Evolutionary conservation across 441 rosid genomes (phyloP).

Genomic region (Corymbia calophylla): DNA sequence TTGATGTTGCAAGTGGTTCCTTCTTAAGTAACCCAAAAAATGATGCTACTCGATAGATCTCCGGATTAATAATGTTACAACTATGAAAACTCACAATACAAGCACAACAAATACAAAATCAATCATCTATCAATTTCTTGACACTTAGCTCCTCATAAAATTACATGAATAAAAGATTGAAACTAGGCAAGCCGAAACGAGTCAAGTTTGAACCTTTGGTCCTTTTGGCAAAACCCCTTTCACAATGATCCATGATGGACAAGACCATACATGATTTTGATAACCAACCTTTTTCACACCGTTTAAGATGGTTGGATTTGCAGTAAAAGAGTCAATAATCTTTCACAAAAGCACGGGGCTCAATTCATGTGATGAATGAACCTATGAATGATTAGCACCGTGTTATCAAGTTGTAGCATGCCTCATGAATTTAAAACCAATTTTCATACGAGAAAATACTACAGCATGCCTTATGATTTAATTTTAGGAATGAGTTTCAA

Average conservation of each 20-base stretch:
- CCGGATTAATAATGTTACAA: too few relatives aligned
- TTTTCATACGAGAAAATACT: neutral
- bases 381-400: neutral
- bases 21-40: too few relatives aligned
- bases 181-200: neutral
- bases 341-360: neutral
- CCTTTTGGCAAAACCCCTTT: neutral
- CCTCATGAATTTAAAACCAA: neutral
- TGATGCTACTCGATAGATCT: too few relatives aligned
- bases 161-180: too few relatives aligned
- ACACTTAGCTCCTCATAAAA: neutral
- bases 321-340: neutral
- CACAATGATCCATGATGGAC: neutral
- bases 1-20: too few relatives aligned
- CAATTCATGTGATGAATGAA: neutral
- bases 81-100: too few relatives aligned
- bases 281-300: neutral
- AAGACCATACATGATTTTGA: neutral
- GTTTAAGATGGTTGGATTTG: too few relatives aligned
- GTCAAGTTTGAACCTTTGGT: neutral
- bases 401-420: neutral
- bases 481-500: too few relatives aligned
- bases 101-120: too few relatives aligned
- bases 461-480: too few relatives aligned
- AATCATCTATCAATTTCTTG: too few relatives aligned